Percentiles rank a stretch among this genome's conserved stretches.
Conservation (phyloP, 2,329 filamentous ascomycete species). For the Cryoendolithus antarcticus region DNA sequence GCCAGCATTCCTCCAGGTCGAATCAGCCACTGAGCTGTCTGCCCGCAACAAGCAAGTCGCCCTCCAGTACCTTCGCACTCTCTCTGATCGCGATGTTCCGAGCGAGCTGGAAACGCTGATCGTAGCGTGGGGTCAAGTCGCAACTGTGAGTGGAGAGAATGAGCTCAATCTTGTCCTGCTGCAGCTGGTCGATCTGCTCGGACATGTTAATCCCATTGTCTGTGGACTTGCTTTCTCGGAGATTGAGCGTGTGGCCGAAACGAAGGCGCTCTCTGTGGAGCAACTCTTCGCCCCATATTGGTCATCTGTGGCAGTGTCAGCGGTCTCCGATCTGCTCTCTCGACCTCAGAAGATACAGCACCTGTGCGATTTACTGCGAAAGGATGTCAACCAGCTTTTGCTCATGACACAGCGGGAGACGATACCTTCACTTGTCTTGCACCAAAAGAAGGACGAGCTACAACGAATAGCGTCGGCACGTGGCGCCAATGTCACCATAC, state of each 20-base stretch:
- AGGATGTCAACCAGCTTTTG: constrained; percentile 63
- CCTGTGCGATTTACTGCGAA: constrained; percentile 68
- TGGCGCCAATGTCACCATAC: constrained; percentile 38
- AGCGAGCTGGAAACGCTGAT: constrained; percentile 73
- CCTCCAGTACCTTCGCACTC: constrained; percentile 56
- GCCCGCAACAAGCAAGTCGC: constrained; percentile 56
- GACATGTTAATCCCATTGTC: constrained; percentile 66
- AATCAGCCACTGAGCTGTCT: constrained; percentile 35
- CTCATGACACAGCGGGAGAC: constrained; percentile 67
- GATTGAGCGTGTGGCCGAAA: constrained; percentile 58
- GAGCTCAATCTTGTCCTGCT: constrained; percentile 79
- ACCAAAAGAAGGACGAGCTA: constrained; percentile 64
- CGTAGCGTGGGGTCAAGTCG: constrained; percentile 74
- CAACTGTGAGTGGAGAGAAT: constrained; percentile 60
- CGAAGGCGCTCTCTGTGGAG: constrained; percentile 43
- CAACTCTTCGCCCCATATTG: constrained; percentile 73
- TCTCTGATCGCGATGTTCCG: constrained; percentile 57
- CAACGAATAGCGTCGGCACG: constrained; percentile 65
- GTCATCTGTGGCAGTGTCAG: constrained; percentile 68
- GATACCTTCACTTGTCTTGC: constrained; percentile 74
- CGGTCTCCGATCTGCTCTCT: constrained; percentile 67
- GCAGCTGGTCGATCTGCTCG: constrained; percentile 74
- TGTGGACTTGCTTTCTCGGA: constrained; percentile 76
- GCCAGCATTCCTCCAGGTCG: constrained; percentile 48
- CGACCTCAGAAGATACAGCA: constrained; percentile 72